Base-by-base conservation (phyloP, 805 yeast species). In the Ogataea degrootiae region DNA sequence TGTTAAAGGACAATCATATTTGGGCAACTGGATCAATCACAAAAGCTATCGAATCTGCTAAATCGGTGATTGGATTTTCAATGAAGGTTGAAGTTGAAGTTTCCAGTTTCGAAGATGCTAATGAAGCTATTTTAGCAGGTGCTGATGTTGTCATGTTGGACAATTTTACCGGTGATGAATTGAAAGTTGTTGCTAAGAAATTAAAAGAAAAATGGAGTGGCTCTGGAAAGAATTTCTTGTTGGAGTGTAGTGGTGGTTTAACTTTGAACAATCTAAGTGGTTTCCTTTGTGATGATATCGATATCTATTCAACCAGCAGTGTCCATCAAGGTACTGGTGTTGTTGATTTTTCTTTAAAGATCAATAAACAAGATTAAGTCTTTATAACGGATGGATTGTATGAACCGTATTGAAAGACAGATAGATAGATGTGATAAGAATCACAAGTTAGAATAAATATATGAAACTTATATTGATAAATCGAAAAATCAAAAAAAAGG, bases 101-200 rank as follows among this genome's bases (percentile, higher is more conserved):
- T 49, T 90, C 87, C 64, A 72, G 77, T 48, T 96, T 87, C 62
- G 79, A 69, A 5, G 97, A 90, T 59, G 98, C 98, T 1, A 73
- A 77, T 53, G 97, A 92, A 63, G 98, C 98, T 23, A 92, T 92
- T 58, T 79, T 72, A 15, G 96, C 97, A 1, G 97, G 98, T 12
- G 97, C 97, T 0, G 98, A 91, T 65, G 87, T 92, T 19, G 84
- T 92, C 51, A 91, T 91, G 98, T 75, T 91, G 60, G 98, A 91
- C 62, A 91, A 91, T 65, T 92, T 92, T 65, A 62, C 74, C 4
- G 87, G 89, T 2, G 77, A 74, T 0, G 85, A 75, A 16, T 71
- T 91, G 49, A 80, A 77, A 51, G 55, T 61, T 0, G 92, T 85
- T 17, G 96, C 97, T 0, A 62, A 62, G 29, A 75, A 67, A 52